Base-by-base conservation (phyloP, 23 red algal genomes). In the Gracilaria gracilis region DNA sequence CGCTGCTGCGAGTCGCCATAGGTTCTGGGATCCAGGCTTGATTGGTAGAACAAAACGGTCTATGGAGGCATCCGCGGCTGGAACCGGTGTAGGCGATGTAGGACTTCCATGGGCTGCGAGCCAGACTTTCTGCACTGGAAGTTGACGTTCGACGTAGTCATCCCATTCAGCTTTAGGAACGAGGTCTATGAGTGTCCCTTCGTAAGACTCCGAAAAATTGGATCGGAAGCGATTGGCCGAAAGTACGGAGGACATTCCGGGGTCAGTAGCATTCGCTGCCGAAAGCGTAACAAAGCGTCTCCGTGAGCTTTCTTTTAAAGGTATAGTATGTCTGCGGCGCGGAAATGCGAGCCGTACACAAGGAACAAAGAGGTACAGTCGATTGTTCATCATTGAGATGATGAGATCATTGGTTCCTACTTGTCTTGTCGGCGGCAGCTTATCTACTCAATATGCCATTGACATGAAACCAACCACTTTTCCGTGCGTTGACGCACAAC, bases 1-100 rank as follows among this genome's bases (percentile, higher is more conserved):
- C 9, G 87, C 87, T 5, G 87, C 76, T 12, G 87, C 87, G 2
- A 80, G 50, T 61, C 64, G 71, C 87, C 87, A 90, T 17, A 90
- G 29, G 32, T 70, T 28, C 61, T 42, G 34, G 24, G 55, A 71
- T 25, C 74, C 87, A 57, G 53, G 49, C 74, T 90, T 90, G 58
- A 90, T 48, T 3, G 87, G 87, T 15, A 75, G 36, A 46, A 81
- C 71, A 67, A 80, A 90, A 25, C 59, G 76, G 37, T 70, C 74
- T 61, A 90, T 67, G 9, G 73, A 81, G 8, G 67, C 76, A 81
- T 81, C 62, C 11, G 74, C 57, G 8, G 87, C 73, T 50, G 87
- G 87, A 81, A 90, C 47, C 58, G 87, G 87, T 0, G 76, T 90
- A 34, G 87, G 87, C n/a, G 61, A 49, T 36, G 84, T 35, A 0